Conservation (phyloP, 2,329 filamentous ascomycete genomes). For the Xylaria polymorpha region DNA sequence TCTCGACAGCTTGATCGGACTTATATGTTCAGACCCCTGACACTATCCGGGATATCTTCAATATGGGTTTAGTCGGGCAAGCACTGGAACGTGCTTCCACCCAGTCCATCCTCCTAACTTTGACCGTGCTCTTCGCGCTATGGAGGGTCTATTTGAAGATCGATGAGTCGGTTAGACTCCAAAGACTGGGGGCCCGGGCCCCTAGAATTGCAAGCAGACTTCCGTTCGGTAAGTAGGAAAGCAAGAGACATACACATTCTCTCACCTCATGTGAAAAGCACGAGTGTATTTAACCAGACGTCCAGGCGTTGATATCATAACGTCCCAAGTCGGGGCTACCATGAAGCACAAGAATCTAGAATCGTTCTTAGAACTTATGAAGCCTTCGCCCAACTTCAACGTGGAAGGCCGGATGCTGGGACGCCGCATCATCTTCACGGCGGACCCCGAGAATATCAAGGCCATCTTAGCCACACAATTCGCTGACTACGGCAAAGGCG, state of each 20-base stretch:
- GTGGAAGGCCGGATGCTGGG: slow-evolving; percentile 68
- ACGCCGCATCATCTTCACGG: slow-evolving; percentile 76
- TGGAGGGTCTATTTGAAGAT: slow-evolving; percentile 54
- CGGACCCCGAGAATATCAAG: slow-evolving; percentile 89
- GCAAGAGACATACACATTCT: slow-evolving; percentile 19
- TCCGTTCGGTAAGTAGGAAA: slow-evolving; percentile 58
- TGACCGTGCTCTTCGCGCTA: slow-evolving; percentile 54
- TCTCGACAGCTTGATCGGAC: not conserved
- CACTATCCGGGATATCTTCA: slow-evolving; percentile 24
- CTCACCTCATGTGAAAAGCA: not conserved
- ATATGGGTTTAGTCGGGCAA: slow-evolving; percentile 64
- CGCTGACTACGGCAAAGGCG: slow-evolving; percentile 83
- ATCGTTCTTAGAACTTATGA: slow-evolving; percentile 69
- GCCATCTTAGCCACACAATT: slow-evolving; percentile 91
- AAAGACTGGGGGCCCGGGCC: slow-evolving; percentile 57
- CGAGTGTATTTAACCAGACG: slow-evolving; percentile 1
- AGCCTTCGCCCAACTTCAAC: slow-evolving; percentile 62
- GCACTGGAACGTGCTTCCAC: slow-evolving; percentile 59
- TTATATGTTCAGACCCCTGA: not conserved
- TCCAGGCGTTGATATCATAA: slow-evolving; percentile 74
- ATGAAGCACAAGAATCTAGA: slow-evolving; percentile 67
- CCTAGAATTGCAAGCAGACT: slow-evolving; percentile 51
- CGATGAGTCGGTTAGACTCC: slow-evolving; percentile 58
- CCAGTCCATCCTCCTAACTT: slow-evolving; percentile 53
- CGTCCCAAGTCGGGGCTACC: slow-evolving; percentile 64